Evolutionary conservation across 140 eudicot species (phyloP), one percentile per base, ranked within the genome.

Genomic region (Anethum foeniculum): DNA sequence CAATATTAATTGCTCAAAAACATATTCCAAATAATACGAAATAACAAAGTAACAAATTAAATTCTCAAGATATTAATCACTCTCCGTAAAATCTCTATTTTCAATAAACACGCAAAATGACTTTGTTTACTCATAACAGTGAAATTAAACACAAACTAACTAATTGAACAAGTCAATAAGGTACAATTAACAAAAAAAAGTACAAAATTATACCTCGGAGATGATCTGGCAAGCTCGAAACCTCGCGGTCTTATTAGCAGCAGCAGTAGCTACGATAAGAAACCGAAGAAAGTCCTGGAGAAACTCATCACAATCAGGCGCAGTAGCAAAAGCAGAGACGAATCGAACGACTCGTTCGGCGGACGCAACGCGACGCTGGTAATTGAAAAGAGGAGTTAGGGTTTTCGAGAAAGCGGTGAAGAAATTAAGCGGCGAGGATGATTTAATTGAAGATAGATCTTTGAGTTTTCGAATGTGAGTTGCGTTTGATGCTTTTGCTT

Each of bases 211-310:
- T 80, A 92, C 99, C 99, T 96, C 99, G 14, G 99, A 91, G 56
- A 91, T 89, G 5, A 96, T 86, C 90, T 96, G 99, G 38, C 99
- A 96, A 68, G 98, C 91, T 90, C 98, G 88, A 83, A 90, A 91
- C 85, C 99, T 87, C 3, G 90, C 91, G 43, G 92, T 93, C 82
- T 90, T 93, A 68, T 85, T 85, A 1, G 97, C 91, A 16, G 99
- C 89, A 67, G 38, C 12, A 13, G 91, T 86, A 1, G 96, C 96
- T 47, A 51, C 49, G 16, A 93, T 84, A 67, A 96, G 91, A 79
- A 93, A 87, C 86, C 84, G 84, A 36, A 96, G 51, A 80, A 96
- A 91, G 52, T 77, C 83, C 82, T 93, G 90, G 49, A 96, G 83
- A 52, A 96, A 96, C 2, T 80, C 73, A 71, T 54, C 76, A 2